A percentile compares a stretch with the other conserved stretches of the same genome.
Conservation (phyloP, 148 eudicot species). For the Rhododendron ferrugineum region DNA sequence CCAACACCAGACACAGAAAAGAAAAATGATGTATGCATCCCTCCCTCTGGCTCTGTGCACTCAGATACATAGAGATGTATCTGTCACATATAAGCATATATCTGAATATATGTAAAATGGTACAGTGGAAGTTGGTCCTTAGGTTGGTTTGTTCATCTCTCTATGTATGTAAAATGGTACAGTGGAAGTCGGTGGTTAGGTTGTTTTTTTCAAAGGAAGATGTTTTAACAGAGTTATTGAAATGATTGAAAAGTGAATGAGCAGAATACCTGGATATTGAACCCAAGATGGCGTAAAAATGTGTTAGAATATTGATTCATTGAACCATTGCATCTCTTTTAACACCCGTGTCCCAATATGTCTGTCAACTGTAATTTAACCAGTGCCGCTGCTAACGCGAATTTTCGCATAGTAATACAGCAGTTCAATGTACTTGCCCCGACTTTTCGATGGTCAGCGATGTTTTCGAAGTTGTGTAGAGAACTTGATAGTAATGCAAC, state of each 20-base stretch:
- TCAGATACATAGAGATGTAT: background rate
- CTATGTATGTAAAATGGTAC: background rate
- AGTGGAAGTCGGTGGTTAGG: background rate
- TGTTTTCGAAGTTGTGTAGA: background rate
- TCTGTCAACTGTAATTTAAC: background rate
- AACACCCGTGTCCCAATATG: background rate
- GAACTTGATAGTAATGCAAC: background rate
- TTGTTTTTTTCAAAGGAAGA: background rate
- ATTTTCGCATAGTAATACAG: background rate
- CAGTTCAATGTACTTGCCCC: background rate
- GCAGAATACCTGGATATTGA: background rate
- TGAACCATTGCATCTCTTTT: background rate
- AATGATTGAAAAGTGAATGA: background rate
- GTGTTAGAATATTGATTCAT: background rate
- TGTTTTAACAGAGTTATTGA: background rate
- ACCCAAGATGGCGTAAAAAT: background rate
- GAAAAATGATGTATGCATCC: conserved; percentile 12
- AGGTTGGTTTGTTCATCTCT: background rate
- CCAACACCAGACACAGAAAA: conserved; percentile 11
- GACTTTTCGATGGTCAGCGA: background rate
- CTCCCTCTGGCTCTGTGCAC: conserved; percentile 1
- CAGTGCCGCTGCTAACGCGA: background rate
- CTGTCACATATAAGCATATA: background rate
- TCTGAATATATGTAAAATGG: background rate
- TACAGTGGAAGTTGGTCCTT: background rate